A percentile compares a stretch with the other conserved stretches of the same genome.
phyloP scores from a whole-genome alignment of 2,329 filamentous ascomycete species.

The Monosporascus cannonballus region DNA sequence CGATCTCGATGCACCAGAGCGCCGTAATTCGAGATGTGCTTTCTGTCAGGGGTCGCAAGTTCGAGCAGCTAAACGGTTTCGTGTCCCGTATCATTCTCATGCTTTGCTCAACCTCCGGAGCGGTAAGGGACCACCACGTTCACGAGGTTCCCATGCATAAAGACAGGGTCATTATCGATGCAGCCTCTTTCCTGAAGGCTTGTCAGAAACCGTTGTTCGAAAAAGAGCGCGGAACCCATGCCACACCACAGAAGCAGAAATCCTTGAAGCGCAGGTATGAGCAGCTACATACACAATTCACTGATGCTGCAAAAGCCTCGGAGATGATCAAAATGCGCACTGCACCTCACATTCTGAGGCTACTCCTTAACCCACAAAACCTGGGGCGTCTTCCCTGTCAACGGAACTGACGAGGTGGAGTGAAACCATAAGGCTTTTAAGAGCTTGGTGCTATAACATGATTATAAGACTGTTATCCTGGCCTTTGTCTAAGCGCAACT shows the following conservation, averaged over 20 bases:
- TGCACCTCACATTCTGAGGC: background rate
- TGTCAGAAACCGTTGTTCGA: no score
- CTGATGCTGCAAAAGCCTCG: background rate
- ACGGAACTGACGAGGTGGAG: background rate
- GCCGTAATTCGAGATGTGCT: background rate
- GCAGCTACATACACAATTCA: no score
- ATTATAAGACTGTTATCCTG: conserved; percentile 14
- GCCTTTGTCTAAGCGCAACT: conserved; percentile 14
- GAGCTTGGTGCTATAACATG: background rate
- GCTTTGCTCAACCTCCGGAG: background rate
- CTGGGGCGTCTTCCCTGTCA: background rate
- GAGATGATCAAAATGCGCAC: background rate
- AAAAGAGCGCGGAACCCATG: no score
- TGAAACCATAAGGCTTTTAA: background rate
- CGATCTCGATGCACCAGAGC: background rate
- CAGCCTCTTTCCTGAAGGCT: background rate
- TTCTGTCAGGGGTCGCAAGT: background rate
- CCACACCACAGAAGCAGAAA: no score
- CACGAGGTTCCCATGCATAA: background rate
- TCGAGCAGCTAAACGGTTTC: background rate
- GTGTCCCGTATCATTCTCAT: background rate
- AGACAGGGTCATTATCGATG: background rate
- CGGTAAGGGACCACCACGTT: background rate
- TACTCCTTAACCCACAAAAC: background rate
- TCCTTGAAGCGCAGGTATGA: no score